These are phyloP conservation scores for Monosporascus sp. DNA, from an alignment of 2,329 filamentous ascomycete species.

Conservation along the genomic window DNA sequence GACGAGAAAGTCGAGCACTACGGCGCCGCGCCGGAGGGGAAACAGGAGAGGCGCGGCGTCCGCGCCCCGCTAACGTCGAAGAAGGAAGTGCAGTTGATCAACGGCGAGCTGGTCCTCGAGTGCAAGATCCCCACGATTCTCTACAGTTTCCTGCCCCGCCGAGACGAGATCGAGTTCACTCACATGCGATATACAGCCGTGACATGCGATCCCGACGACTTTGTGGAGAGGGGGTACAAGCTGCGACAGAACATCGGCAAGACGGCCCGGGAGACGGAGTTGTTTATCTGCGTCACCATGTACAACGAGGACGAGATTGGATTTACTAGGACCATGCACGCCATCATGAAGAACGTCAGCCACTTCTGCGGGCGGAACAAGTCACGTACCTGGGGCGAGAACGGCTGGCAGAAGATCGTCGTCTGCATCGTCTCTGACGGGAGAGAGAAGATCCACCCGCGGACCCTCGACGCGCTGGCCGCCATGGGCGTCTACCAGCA, in stretches of 20 bases:
- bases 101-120: slow-evolving; percentile 93
- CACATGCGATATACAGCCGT: slow-evolving; percentile 95
- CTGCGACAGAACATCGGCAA: slow-evolving; percentile 87
- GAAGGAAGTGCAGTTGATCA: slow-evolving; percentile 94
- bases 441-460: slow-evolving; percentile 78
- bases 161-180: slow-evolving; percentile 93
- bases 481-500: slow-evolving; percentile 98
- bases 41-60: slow-evolving; percentile 82
- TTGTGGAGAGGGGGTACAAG: slow-evolving; percentile 85
- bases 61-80: slow-evolving; percentile 82
- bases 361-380: slow-evolving; percentile 92
- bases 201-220: slow-evolving; percentile 86
- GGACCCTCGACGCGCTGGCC: slow-evolving; percentile 88
- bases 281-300: slow-evolving; percentile 97
- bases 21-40: slow-evolving; percentile 78
- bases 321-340: slow-evolving; percentile 91
- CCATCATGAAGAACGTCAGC: slow-evolving; percentile 98
- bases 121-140: slow-evolving; percentile 99
- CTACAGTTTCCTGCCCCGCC: slow-evolving; percentile 89
- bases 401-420: slow-evolving; percentile 99
- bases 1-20: slow-evolving; percentile 70
- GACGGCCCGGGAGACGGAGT: slow-evolving; percentile 85
- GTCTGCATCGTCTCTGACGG: slow-evolving; percentile 97
- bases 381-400: slow-evolving; percentile 97
- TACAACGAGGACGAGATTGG: slow-evolving; percentile 98